Evolutionary conservation across 805 yeast species (phyloP), one percentile per base, ranked within the genome.

Genomic region (Nematodospora valgi): DNA sequence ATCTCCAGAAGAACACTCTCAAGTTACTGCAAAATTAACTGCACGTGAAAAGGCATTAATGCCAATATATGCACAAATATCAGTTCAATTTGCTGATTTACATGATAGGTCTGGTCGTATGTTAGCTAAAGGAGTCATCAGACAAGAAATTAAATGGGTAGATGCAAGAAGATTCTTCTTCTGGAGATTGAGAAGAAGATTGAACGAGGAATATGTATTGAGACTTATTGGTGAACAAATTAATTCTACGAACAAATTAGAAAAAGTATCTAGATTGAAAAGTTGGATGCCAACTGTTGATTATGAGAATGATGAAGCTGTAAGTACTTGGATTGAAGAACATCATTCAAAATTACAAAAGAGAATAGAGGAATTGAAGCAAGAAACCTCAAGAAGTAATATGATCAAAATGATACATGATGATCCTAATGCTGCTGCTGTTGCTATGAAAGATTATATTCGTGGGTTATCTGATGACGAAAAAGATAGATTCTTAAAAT

Each of bases 71-170:
- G 80, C 82, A 44, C 98, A 93, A 69, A 74, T 93, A 38, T 82
- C 95, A 30, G 85, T 91, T 36, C 98, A 93, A 67, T 93, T 89
- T 67, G 98, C 98, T 32, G 99, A 93, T 62, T 75, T 93, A 58
- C 99, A 93, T 58, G 99, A 93, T 62, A 80, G 97, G 68, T 82
- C 97, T 10, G 95, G 93, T 23, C 91, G 98, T 67, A 93, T 93
- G 98, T 63, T 84, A 65, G 94, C 95, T 37, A 94, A 93, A 76
- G 95, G 91, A 40, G 84, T 82, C 40, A 87, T 93, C 52, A 76
- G 83, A 49, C 82, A 84, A 58, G 93, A 87, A 51, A 66, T 93
- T 35, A 80, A 83, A 52, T 89, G 96, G 96, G 61, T 63, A 30
- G 74, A 88, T 33, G 77, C 97, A 20, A 86, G 99, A 73, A 80